A percentile compares a stretch with the other conserved stretches of the same genome.
Evolutionary conservation across 148 eudicot genomes (phyloP).

Genomic region (Polygonum aviculare): DNA sequence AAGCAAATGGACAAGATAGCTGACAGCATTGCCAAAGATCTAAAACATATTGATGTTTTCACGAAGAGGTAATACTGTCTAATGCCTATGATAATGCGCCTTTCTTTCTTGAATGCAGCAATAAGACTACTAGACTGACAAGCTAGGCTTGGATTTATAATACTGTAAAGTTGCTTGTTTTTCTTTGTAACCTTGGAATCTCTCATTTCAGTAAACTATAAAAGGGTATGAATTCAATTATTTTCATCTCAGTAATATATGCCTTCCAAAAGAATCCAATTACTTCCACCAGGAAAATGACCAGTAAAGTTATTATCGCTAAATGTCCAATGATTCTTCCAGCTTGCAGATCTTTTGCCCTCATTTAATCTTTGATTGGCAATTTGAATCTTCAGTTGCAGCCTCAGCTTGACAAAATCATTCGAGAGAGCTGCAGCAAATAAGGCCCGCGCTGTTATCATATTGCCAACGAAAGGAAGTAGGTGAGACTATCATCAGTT

Average conservation of each 20-base stretch:
- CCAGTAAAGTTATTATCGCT: neutral
- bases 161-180: neutral
- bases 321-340: neutral
- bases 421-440: slow-evolving; percentile 94
- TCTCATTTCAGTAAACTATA: neutral
- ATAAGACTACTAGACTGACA: neutral
- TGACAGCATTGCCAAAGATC: slow-evolving; percentile 73
- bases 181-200: neutral
- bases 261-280: neutral
- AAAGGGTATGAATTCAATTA: neutral
- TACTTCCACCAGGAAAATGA: neutral
- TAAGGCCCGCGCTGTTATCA: slow-evolving; percentile 83
- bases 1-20: slow-evolving; percentile 79
- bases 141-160: neutral
- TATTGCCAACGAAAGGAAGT: slow-evolving; percentile 78
- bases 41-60: slow-evolving; percentile 68
- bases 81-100: neutral
- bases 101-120: neutral
- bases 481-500: slow-evolving; percentile 34
- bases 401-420: slow-evolving; percentile 77
- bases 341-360: neutral
- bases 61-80: slow-evolving; percentile 61
- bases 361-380: neutral
- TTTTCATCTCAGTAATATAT: neutral
- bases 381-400: slow-evolving; percentile 54